phyloP scores from a whole-genome alignment of 2,329 filamentous ascomycete species.

The Botrytis elliptica region DNA sequence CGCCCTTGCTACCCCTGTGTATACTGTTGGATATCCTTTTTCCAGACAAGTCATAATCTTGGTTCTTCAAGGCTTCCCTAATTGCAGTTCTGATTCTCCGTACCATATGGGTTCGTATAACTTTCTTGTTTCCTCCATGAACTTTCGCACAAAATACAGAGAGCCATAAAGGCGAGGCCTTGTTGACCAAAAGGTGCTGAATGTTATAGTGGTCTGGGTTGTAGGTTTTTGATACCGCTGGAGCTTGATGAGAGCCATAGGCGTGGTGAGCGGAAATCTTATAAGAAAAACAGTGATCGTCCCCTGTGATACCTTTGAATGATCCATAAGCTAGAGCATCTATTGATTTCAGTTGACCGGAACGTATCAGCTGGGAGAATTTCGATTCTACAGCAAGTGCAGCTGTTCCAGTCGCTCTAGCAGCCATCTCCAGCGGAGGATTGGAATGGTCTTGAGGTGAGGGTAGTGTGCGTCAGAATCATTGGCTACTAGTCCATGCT shows the following conservation, averaged over 20 bases:
- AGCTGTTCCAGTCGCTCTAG: neutral
- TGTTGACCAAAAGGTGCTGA: conserved; percentile 9
- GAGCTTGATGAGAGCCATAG: conserved; percentile 2
- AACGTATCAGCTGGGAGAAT: neutral
- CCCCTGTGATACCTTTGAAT: neutral
- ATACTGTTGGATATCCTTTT: conserved; percentile 22
- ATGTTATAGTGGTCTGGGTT: conserved; percentile 10
- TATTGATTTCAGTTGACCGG: neutral
- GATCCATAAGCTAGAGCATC: conserved; percentile 1
- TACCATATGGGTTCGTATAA: conserved; percentile 47
- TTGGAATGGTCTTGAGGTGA: neutral
- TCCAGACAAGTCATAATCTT: conserved; percentile 45
- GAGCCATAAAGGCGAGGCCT: conserved; percentile 47
- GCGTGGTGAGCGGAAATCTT: neutral
- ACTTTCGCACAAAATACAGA: conserved; percentile 41
- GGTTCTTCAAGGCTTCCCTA: conserved; percentile 44
- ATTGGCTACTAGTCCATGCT: neutral
- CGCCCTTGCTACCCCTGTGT: conserved; percentile 32
- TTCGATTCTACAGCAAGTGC: neutral
- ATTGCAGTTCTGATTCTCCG: conserved; percentile 48
- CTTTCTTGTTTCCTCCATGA: conserved; percentile 41
- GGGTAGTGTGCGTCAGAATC: neutral
- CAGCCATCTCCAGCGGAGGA: neutral
- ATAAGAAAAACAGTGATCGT: conserved; percentile 6
- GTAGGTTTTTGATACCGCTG: neutral